These are phyloP conservation scores for Pseudogymnoascus sp. DNA, from an alignment of 2,329 filamentous ascomycete genomes.

Conservation along the genomic window DNA sequence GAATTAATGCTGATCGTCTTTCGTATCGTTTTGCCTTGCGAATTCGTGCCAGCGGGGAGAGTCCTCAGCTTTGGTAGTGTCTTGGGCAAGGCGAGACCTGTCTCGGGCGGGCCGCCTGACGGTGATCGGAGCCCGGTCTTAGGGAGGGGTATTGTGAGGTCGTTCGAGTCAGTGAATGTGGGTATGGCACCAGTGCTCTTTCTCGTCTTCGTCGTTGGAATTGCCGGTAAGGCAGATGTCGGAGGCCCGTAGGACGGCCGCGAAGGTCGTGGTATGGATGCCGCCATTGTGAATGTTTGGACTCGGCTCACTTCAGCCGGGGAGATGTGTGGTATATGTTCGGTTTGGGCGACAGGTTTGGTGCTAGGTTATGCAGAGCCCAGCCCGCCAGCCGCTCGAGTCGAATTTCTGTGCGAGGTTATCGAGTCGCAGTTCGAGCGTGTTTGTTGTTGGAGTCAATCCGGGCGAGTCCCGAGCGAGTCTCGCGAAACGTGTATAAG, in stretches of 20 bases:
- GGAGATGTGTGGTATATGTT: background rate
- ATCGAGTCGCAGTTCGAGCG: background rate
- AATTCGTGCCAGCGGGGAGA: constrained; percentile 45
- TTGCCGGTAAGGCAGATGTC: constrained; percentile 60
- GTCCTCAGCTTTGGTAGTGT: constrained; percentile 49
- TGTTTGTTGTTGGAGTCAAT: background rate
- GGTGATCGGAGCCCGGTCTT: constrained; percentile 52
- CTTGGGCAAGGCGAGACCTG: constrained; percentile 38
- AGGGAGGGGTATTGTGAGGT: constrained; percentile 28
- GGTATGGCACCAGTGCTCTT: constrained; percentile 50
- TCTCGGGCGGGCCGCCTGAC: constrained; percentile 46
- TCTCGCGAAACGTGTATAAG: background rate
- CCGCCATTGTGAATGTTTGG: constrained; percentile 37
- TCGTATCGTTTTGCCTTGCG: constrained; percentile 61
- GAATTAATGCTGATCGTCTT: constrained; percentile 91
- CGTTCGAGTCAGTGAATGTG: constrained; percentile 25
- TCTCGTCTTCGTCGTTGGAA: constrained; percentile 65
- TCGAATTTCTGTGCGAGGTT: background rate
- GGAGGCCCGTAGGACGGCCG: constrained; percentile 63
- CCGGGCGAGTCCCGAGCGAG: background rate
- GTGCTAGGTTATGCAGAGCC: constrained; percentile 7
- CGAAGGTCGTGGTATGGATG: constrained; percentile 46
- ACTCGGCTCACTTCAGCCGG: background rate
- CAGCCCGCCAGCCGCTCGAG: constrained; percentile 1
- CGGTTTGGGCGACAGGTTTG: background rate